phyloP scores from a whole-genome alignment of 1,139 yeast species.

The Sugiyamaella paludigena region DNA sequence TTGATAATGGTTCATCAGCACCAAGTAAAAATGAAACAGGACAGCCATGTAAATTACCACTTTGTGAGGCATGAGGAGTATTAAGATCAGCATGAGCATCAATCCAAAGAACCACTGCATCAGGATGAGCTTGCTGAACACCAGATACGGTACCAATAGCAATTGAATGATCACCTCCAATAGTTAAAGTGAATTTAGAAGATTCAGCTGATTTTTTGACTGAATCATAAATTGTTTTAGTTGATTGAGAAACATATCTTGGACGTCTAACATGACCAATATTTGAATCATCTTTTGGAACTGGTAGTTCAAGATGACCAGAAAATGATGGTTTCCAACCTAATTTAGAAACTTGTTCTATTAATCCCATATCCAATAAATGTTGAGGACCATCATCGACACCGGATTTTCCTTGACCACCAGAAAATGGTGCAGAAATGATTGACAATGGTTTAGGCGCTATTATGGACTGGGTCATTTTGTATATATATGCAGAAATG shows the following conservation, averaged over 20 bases:
- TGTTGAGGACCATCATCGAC: conserved; percentile 92
- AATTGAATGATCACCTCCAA: conserved; percentile 97
- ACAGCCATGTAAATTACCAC: conserved; percentile 96
- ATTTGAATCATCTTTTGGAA: conserved; percentile 37
- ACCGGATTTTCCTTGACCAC: conserved; percentile 95
- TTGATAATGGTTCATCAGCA: conserved; percentile 31
- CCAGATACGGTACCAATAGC: conserved; percentile 94
- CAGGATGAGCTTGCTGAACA: conserved; percentile 73
- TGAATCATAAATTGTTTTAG: conserved; percentile 60
- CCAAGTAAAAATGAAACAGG: conserved; percentile 92
- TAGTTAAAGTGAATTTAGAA: conserved; percentile 69
- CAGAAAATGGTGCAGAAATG: conserved; percentile 85
- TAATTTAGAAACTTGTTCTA: conserved; percentile 56
- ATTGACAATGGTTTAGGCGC: conserved; percentile 34
- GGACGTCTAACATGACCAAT: conserved; percentile 66
- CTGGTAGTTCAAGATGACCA: conserved; percentile 52
- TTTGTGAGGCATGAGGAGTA: conserved; percentile 79
- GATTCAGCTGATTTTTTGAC: conserved; percentile 53
- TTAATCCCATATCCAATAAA: conserved; percentile 68
- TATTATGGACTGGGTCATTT: conserved; percentile 1
- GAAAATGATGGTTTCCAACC: conserved; percentile 68
- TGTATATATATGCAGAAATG: not conserved
- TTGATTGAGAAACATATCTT: conserved; percentile 69
- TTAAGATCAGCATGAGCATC: conserved; percentile 98
- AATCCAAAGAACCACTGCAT: conserved; percentile 90